Conservation (phyloP, 371 early-diverging fungal genomes). For the Mortierella sp. region DNA sequence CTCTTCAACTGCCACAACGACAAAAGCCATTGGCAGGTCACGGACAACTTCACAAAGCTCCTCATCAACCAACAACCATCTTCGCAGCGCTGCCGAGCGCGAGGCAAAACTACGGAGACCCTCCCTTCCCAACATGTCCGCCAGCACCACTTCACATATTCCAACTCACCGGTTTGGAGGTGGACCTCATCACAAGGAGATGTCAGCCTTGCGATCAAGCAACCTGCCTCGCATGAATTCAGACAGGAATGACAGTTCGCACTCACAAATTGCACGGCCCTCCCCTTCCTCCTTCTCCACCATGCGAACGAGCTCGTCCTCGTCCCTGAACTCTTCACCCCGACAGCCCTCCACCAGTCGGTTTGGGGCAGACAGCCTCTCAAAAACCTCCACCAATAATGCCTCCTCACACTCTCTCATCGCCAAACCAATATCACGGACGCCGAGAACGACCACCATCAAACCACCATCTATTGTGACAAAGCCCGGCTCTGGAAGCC, state of each 20-base stretch:
- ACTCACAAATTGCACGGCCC: constrained; percentile 25
- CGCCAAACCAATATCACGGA: constrained; percentile 26
- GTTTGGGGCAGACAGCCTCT: not conserved
- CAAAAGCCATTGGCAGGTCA: not conserved
- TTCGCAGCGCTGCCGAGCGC: not conserved
- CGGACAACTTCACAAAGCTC: not conserved
- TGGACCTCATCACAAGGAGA: constrained; percentile 5
- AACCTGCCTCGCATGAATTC: constrained; percentile 15
- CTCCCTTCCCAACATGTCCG: constrained; percentile 24
- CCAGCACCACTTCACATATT: constrained; percentile 10
- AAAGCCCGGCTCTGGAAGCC: constrained; percentile 14
- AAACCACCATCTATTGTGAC: constrained; percentile 52
- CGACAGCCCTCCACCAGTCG: constrained; percentile 8
- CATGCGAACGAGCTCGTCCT: not conserved
- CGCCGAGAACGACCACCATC: constrained; percentile 19
- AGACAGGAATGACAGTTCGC: constrained; percentile 22
- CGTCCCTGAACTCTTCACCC: not conserved
- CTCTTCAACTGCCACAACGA: not conserved
- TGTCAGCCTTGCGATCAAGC: constrained; percentile 3
- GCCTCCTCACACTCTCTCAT: constrained; percentile 12
- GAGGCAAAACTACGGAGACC: constrained; percentile 38
- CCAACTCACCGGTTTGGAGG: constrained; percentile 7
- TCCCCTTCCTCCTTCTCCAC: constrained; percentile 5
- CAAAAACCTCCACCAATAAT: too few species aligned
- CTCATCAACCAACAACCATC: not conserved